Base-by-base conservation (phyloP, 2,329 filamentous ascomycete genomes). In the Aspergillus hiratsukae region DNA sequence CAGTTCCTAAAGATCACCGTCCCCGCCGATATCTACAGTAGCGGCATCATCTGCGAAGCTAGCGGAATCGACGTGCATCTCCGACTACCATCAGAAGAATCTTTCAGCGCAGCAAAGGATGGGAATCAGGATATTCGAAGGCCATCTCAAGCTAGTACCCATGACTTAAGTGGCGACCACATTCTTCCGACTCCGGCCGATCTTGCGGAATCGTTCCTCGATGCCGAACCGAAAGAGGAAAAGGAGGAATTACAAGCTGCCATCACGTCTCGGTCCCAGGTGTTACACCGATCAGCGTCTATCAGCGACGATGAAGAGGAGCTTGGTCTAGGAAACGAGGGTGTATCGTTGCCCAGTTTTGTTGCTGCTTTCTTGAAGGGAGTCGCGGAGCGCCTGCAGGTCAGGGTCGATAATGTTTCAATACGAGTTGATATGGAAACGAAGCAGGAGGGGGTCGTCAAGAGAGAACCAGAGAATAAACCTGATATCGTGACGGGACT, bases 21-120 rank as follows among this genome's bases (percentile, higher is more conserved):
- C 51, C 91, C 93, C 11, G 87, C 94, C 70, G 90, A 97, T 72
- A 87, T 97, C 62, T 91, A 92, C 72, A 88, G 86, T 53, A 92
- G 88, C 64, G 87, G 90, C 28, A 95, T 97, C 69, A 80, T 83
- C 29, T 84, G 93, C 65, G 89, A 96, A 68, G 82, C 93, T 23
- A 86, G 93, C 64, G 91, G 91, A 21, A 84, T 97, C 58, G 84
- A 92, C 62, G 81, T 95, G 31, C 82, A 86, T 58, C 68, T 90
- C 25, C 81, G 80, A 63, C 78, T 90, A 35, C 77, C 65, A 66
- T 75, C 59, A 71, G 76, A 73, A 66, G 64, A 71, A 63, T 50
- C 69, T 66, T 57, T 63, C 66, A 65, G 61, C 61, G 64, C 66
- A 64, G 66, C 51, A 57, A 68, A 69, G 63, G 66, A 67, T 58